These are phyloP conservation scores for Sanghuangporus weigelae DNA, from an alignment of 1,284 basidiomycete species.

Conservation along the genomic window DNA sequence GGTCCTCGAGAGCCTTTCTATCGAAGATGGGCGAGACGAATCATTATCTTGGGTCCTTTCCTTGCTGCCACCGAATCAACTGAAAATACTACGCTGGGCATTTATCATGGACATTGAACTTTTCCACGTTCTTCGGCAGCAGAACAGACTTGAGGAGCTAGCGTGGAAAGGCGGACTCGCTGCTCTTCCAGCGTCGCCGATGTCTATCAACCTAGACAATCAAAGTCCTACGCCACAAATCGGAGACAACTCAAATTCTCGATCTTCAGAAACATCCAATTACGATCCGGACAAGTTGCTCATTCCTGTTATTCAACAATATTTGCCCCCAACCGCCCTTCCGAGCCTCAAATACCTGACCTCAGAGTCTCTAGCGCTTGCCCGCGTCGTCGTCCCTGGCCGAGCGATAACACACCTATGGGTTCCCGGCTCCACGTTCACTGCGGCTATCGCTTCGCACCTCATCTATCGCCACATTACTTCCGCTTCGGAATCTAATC, in stretches of 20 bases:
- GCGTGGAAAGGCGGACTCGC: constrained; percentile 6
- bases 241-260: neutral
- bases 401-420: constrained; percentile 10
- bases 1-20: neutral
- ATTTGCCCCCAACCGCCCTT: neutral
- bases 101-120: constrained; percentile 7
- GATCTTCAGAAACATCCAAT: neutral
- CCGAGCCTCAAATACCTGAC: constrained; percentile 1
- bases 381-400: constrained; percentile 7
- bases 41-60: constrained; percentile 4
- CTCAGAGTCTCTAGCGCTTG: constrained; percentile 10
- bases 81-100: constrained; percentile 2
- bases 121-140: neutral
- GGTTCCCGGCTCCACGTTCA: constrained; percentile 9
- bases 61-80: neutral
- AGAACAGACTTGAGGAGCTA: neutral
- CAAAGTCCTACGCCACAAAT: neutral
- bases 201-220: neutral
- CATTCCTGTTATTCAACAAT: neutral
- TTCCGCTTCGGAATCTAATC: neutral
- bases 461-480: neutral
- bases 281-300: constrained; percentile 3
- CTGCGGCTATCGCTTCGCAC: neutral
- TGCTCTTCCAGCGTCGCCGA: neutral
- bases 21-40: constrained; percentile 3